Evolutionary conservation across 1,284 basidiomycete species (phyloP), one percentile per base, ranked within the genome.

Genomic region (Phellopilus nigrolimitatus): DNA sequence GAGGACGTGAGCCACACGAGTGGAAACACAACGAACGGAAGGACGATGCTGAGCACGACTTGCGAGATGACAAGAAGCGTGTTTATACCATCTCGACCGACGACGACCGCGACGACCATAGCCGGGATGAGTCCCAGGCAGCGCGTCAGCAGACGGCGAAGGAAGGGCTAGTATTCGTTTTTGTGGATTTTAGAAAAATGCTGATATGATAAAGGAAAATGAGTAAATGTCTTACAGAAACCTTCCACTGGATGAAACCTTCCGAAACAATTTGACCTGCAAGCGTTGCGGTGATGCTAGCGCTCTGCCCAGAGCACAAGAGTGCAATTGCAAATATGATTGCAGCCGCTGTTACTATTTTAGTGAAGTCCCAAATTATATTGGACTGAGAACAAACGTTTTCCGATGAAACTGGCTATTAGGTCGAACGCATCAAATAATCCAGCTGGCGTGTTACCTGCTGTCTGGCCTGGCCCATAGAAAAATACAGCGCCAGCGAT

Each of bases 241-340:
- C 78, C 47, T 79, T 79, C 95, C 95, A 98, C 52, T 83, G 80
- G 55, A 99, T 77, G 68, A 97, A 97, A 0, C 95, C 95, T 69
- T 98, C 95, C 0, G 86, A 88, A 28, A 98, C 88, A 39, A 94
- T 85, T 68, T 98, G 87, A 0, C 95, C 95, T 0, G 93, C 89
- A 9, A 98, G 76, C 0, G 94, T 98, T 5, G 91, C 94, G 1
- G 97, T 91, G 55, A 98, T 82, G 7, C 88, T 91, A 0, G 95
- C 91, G 57, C 90, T 92, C 73, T 98, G 93, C 3, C 95, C 95
- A 0, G 93, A 78, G 33, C 86, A 84, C 7, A 97, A 76, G 5
- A 97, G 70, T 0, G 89, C 90, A 34, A 97, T 64, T 0, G 94
- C 93, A 61, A 97, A 97, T 41, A 95, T 69, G 27, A 85, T 79